phyloP scores from a whole-genome alignment of 768 basidiomycete genomes.

The Mycena capillaripes region DNA sequence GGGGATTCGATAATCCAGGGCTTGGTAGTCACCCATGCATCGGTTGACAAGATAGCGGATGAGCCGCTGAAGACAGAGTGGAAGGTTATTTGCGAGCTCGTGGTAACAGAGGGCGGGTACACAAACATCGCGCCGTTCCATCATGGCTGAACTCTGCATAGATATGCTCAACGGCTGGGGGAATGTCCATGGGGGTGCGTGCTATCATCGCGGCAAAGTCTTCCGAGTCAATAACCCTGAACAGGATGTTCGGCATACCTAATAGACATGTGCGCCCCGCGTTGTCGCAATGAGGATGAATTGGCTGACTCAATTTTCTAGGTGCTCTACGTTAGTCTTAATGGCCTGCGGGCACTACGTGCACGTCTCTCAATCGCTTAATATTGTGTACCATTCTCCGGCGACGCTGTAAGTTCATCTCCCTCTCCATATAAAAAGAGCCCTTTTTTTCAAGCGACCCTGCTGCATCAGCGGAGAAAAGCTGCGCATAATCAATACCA shows the following conservation, averaged over 20 bases:
- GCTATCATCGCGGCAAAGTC: not conserved
- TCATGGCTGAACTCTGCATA: constrained; percentile 3
- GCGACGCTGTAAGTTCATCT: not conserved
- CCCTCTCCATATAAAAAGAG: not conserved
- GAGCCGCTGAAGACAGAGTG: not conserved
- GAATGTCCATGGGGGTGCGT: not conserved
- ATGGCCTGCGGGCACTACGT: not conserved
- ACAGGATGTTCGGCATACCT: constrained; percentile 6
- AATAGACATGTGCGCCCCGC: not conserved
- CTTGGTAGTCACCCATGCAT: not conserved
- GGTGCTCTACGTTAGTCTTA: constrained; percentile 2
- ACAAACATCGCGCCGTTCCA: not conserved
- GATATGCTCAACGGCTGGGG: not conserved
- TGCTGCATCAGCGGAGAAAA: constrained; percentile 1
- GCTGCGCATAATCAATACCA: constrained; percentile 1
- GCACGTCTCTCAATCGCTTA: constrained; percentile 1
- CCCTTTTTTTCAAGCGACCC: not conserved
- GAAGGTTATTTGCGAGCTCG: constrained; percentile 1
- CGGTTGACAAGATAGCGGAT: not conserved
- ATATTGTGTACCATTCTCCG: not conserved
- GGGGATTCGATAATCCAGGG: not conserved
- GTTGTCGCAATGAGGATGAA: not conserved
- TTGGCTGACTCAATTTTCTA: not conserved
- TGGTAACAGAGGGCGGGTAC: not conserved
- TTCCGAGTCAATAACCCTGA: not conserved